phyloP scores from a whole-genome alignment of 1,284 basidiomycete genomes.

The Boletus sp. region DNA sequence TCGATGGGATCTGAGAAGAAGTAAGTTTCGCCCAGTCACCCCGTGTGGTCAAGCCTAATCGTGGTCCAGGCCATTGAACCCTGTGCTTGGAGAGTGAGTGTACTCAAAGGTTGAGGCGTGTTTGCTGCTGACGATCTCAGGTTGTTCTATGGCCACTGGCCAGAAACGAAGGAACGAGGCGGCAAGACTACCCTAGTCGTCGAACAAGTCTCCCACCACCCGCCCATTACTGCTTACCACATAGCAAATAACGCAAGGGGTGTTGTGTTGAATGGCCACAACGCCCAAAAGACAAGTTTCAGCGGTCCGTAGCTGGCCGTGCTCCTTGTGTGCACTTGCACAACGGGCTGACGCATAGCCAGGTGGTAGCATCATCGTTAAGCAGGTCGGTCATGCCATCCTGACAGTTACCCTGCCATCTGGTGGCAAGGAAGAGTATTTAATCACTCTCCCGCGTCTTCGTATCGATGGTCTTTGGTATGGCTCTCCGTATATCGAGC shows the following conservation, averaged over 20 bases:
- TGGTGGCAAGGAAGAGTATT: constrained; percentile 67
- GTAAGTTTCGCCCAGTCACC: constrained; percentile 37
- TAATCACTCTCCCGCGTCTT: constrained; percentile 87
- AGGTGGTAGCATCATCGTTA: constrained; percentile 78
- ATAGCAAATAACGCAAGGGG: constrained; percentile 84
- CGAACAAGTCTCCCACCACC: constrained; percentile 98
- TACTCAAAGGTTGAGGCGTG: not conserved
- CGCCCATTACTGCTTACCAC: constrained; percentile 82
- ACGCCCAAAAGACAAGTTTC: constrained; percentile 95
- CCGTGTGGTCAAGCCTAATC: constrained; percentile 11
- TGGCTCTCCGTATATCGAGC: constrained; percentile 82
- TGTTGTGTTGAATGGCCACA: constrained; percentile 82
- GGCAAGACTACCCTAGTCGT: constrained; percentile 77
- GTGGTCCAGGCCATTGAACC: constrained; percentile 77
- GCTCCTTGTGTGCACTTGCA: not conserved
- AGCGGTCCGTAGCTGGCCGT: constrained; percentile 48
- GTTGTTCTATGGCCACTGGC: constrained; percentile 92
- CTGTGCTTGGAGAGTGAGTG: constrained; percentile 87
- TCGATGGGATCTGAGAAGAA: constrained; percentile 97
- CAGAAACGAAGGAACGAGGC: constrained; percentile 75
- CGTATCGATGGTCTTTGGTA: constrained; percentile 62
- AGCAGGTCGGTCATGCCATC: constrained; percentile 93
- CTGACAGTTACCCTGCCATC: constrained; percentile 66
- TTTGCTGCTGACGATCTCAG: constrained; percentile 34
- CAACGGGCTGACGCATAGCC: constrained; percentile 9